Conservation (phyloP, 139 green algal genomes). For the Desmodesmus armatus region DNA sequence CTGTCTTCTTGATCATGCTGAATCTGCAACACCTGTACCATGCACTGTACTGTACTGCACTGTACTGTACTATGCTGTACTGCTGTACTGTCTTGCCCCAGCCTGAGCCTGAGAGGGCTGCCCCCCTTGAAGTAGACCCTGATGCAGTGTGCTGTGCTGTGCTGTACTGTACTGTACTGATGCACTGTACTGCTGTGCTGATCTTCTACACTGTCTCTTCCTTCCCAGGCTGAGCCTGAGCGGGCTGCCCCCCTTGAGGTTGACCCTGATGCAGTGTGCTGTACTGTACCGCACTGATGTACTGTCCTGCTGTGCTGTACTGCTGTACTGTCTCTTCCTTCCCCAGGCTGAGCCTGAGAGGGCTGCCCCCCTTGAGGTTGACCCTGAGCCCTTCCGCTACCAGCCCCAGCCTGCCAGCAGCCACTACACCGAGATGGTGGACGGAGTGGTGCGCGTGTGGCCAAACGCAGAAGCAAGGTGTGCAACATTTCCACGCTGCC, state of each 20-base stretch:
- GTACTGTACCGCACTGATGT: too few species aligned
- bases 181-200: not conserved
- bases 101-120: too few species aligned
- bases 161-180: too few species aligned
- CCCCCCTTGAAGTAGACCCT: too few species aligned
- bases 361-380: slow-evolving; percentile 63
- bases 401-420: slow-evolving; percentile 54
- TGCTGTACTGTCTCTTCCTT: not conserved
- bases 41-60: too few species aligned
- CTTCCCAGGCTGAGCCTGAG: slow-evolving; percentile 44
- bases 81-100: not conserved
- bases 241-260: slow-evolving; percentile 67
- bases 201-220: not conserved
- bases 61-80: not conserved
- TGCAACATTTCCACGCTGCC: not conserved
- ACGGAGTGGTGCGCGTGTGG: slow-evolving; percentile 92
- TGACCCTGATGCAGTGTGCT: too few species aligned
- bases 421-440: slow-evolving; percentile 84
- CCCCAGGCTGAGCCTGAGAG: slow-evolving; percentile 68
- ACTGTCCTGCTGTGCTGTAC: not conserved
- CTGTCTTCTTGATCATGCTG: not conserved
- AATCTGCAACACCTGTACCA: too few species aligned
- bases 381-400: slow-evolving; percentile 77
- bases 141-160: too few species aligned
- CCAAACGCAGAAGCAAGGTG: not conserved